Evolutionary conservation across 1,284 basidiomycete species (phyloP), one percentile per base, ranked within the genome.

Genomic region (Rhodotorula mucilaginosa): DNA sequence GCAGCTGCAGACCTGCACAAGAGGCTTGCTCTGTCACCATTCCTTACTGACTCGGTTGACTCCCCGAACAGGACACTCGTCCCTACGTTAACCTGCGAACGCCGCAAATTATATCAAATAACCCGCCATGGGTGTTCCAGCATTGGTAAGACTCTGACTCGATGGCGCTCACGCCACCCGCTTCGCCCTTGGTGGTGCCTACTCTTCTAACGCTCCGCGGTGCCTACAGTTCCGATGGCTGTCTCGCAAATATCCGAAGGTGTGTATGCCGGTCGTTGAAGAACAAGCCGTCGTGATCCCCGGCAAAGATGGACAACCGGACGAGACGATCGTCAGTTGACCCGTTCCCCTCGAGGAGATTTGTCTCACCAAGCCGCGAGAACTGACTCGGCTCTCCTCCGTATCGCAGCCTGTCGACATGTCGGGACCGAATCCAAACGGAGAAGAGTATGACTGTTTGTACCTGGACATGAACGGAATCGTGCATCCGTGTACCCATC

Each of bases 401-500:
- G 56, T 56, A 21, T 5, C 54, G 23, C 65, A 76, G 75, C 94
- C 94, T 12, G 82, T 96, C 68, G 90, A 95, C 81, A 96, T 92
- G 76, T 86, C 88, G 54, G 82, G 84, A 34, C 87, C 90, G 48
- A 99, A 99, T 82, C 97, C 97, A n/a, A 99, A 99, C 81, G 93
- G 91, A 19, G 85, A 87, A 72, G 97, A 99, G 83, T 94, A 96
- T 76, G 97, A 99, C 83, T 94, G 93, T 80, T 84, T 99, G 63
- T 99, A 99, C 81, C 85, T 98, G 75, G 90, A 93, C 79, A 93
- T 93, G 91, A 93, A 93, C 79, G 91, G 90, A 69, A 93, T 93
- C 80, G 92, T 98, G 34, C 96, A 99, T 83, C 96, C 96, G 10
- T 98, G 96, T 87, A 98, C 96, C 0, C 96, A 98, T 81, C 96